Percentiles rank a stretch among this genome's conserved stretches.
phyloP scores from a whole-genome alignment of 2,329 filamentous ascomycete species.

The Ophiostoma australiae region DNA sequence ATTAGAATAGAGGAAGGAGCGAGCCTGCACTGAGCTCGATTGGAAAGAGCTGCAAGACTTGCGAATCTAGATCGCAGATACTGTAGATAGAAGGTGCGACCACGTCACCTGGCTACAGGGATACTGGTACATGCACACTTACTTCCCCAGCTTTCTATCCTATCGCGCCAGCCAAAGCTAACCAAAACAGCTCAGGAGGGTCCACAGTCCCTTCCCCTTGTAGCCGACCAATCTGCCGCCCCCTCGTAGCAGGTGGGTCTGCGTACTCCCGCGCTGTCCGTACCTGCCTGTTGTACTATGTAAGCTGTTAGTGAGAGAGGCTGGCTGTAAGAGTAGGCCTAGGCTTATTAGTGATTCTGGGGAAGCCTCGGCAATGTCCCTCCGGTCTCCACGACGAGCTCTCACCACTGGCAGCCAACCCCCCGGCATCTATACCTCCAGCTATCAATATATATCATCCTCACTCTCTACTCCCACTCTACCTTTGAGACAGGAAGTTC shows the following conservation, averaged over 20 bases:
- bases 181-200: neutral
- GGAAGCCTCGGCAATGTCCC: conserved; percentile 6
- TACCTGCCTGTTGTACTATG: neutral
- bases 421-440: too few relatives aligned
- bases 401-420: neutral
- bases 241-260: neutral
- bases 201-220: neutral
- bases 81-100: neutral
- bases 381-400: neutral
- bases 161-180: neutral
- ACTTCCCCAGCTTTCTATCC: conserved; percentile 7
- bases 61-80: too few relatives aligned
- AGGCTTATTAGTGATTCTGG: neutral
- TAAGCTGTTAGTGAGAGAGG: neutral
- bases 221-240: conserved; percentile 10
- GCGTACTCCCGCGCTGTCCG: neutral
- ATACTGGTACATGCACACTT: neutral
- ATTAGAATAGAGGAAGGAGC: neutral
- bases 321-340: neutral
- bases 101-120: neutral
- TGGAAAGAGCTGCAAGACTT: neutral
- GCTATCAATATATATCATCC: neutral
- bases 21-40: neutral
- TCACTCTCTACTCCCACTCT: neutral
- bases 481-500: neutral